phyloP scores from a whole-genome alignment of 225 moss, liverwort and hornwort species.

The Climacium dendroides region DNA sequence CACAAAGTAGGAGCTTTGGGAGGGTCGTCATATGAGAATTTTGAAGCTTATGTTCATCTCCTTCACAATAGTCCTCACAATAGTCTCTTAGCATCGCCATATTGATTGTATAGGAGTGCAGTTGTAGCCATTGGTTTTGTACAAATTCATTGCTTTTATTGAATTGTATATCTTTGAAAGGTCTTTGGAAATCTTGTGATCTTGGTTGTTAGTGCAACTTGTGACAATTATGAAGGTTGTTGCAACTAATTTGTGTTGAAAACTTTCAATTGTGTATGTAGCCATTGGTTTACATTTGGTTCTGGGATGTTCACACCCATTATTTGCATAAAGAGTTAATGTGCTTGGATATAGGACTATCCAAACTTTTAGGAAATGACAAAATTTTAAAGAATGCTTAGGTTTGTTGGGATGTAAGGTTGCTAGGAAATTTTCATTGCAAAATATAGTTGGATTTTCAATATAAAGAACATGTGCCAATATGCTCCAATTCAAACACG shows the following conservation, averaged over 20 bases:
- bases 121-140: background rate
- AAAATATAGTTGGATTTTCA: background rate
- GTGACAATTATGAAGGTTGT: accelerated
- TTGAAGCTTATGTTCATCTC: background rate
- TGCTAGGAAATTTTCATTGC: background rate
- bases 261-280: background rate
- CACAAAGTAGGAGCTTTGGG: background rate
- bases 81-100: background rate
- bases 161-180: background rate
- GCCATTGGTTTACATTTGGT: accelerated
- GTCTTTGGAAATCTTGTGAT: background rate
- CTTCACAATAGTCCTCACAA: background rate
- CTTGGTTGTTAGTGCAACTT: background rate
- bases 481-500: background rate
- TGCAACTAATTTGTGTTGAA: background rate
- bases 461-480: background rate
- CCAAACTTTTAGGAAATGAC: background rate
- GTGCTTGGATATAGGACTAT: background rate
- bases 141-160: background rate
- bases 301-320: background rate
- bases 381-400: background rate
- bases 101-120: background rate
- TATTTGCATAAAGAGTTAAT: background rate
- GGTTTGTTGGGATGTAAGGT: background rate
- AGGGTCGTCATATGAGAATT: background rate